Base-by-base conservation (phyloP, 1,139 yeast species). In the Magnusiomyces suaveolens region DNA sequence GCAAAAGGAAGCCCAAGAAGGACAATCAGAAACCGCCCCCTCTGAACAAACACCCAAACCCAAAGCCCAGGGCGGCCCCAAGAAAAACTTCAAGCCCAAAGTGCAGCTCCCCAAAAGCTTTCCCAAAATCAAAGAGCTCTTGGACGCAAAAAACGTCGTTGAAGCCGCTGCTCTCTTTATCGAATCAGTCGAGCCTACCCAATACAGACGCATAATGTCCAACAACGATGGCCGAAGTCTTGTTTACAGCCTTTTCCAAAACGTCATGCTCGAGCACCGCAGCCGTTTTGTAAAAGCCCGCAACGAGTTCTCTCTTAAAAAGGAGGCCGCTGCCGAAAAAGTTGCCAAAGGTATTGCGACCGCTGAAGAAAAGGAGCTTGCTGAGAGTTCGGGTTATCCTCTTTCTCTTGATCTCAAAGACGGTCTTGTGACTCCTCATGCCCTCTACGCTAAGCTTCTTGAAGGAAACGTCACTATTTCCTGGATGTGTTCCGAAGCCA, bases 81-180 rank as follows among this genome's bases (percentile, higher is more conserved):
- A 29, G 33, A 29, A 12, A 29, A 29, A 12, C 16, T 16, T 12
- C 6, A 29, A 29, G 6, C 41, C 41, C 41, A 36, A 36, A 36
- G 16, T 18, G 18, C 41, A 6, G 41, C 41, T n/a, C 18, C 18
- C 41, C n/a, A n/a, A 10, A 36, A 36, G 16, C n/a, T 10, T 8
- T 21, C 25, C 83, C 60, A 77, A 79, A 57, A 69, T 83, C 56
- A 88, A 83, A 65, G 81, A 81, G 63, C 81, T 77, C 65, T 83
- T 82, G 25, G 16, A 4, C 14, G 44, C 4, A 3, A 16, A 16
- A 4, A 41, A 41, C 25, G 14, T 41, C 16, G 44, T 21, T 4
- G 44, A 41, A 21, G 44, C 44, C 25, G 44, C 44, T n/a, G 3
- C 23, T 41, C 25, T 18, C 6, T 41, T 20, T 25, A 4, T 41